phyloP scores from a whole-genome alignment of 495 filamentous ascomycete species.

The Baudoinia panamericana region DNA sequence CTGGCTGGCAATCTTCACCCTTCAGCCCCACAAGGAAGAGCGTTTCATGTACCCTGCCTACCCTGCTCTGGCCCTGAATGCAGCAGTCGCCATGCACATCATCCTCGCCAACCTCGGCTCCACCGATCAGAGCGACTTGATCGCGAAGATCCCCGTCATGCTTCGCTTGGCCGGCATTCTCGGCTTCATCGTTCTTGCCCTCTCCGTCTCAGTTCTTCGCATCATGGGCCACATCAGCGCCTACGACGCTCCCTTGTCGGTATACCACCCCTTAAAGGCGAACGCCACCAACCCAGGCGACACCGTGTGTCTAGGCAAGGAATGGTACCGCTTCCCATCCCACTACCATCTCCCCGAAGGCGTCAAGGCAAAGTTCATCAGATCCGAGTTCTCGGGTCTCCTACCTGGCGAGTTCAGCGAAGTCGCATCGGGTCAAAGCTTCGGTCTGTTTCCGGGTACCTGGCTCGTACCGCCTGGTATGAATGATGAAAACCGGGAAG shows the following conservation, averaged over 20 bases:
- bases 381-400: constrained; percentile 77
- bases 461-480: constrained; percentile 72
- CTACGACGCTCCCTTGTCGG: constrained; percentile 70
- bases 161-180: constrained; percentile 52
- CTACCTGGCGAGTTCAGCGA: constrained; percentile 84
- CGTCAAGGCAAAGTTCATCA: constrained; percentile 74
- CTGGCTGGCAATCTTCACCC: constrained; percentile 83
- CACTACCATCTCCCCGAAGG: constrained; percentile 75
- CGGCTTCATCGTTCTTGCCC: constrained; percentile 40
- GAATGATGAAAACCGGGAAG: constrained; percentile 86
- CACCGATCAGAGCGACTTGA: constrained; percentile 46
- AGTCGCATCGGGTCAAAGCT: constrained; percentile 42
- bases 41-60: constrained; percentile 98
- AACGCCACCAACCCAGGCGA: constrained; percentile 43
- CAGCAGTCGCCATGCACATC: constrained; percentile 72
- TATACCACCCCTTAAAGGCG: constrained; percentile 50
- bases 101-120: constrained; percentile 58
- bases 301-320: constrained; percentile 80
- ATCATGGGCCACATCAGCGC: constrained; percentile 69
- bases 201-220: constrained; percentile 54
- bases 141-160: constrained; percentile 55
- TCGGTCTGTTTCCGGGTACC: constrained; percentile 52
- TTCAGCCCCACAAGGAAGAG: constrained; percentile 95
- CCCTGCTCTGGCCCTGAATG: constrained; percentile 82
- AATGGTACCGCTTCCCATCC: constrained; percentile 97